Base-by-base conservation (phyloP, 1,139 yeast species). In the Suhomyces ambrosiae region DNA sequence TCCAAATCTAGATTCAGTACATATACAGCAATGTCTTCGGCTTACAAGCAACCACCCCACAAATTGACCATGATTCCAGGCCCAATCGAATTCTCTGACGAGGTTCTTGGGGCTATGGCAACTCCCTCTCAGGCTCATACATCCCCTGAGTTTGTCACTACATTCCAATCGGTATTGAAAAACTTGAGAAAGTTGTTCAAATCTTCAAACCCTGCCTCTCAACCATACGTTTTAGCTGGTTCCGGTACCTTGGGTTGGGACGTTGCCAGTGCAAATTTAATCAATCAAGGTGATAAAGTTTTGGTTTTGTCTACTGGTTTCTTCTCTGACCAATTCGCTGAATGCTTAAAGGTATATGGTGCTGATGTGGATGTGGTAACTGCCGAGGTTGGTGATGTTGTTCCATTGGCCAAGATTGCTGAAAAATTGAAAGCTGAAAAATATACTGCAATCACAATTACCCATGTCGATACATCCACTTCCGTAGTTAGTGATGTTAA, bases 231-330 rank as follows among this genome's bases (percentile, higher is more conserved):
- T 14, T 61, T 90, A 45, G 76, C 95, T 4, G 97, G 97, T 27
- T 85, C 95, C 2, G 97, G 97, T 41, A 88, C 97, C 27, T 74
- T 90, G 38, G 97, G 97, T 22, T 90, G 97, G 96, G 97, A 90
- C 56, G 71, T 90, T 45, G 84, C 80, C 31, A 95, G 85, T 27
- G 75, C 95, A 27, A 90, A 90, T 62, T 71, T 89, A 53, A 60
- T 88, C 38, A 70, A 68, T 45, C 68, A 72, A n/a, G 87, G 84
- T 42, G 84, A 79, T 31, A 75, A 80, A 35, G 95, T 82, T 6
- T 74, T 90, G 51, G 88, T 89, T 18, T 72, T 90, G 48, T 83
- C 94, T 39, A 89, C 97, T n/a, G 97, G 97, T 5, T 90, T 82
- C 66, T 90, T 90, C 61, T 81, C 94, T 11, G 95, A 88, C 57